A percentile compares a stretch with the other conserved stretches of the same genome.
phyloP scores from a whole-genome alignment of 306 rosid species.

The Datisca glomerata region DNA sequence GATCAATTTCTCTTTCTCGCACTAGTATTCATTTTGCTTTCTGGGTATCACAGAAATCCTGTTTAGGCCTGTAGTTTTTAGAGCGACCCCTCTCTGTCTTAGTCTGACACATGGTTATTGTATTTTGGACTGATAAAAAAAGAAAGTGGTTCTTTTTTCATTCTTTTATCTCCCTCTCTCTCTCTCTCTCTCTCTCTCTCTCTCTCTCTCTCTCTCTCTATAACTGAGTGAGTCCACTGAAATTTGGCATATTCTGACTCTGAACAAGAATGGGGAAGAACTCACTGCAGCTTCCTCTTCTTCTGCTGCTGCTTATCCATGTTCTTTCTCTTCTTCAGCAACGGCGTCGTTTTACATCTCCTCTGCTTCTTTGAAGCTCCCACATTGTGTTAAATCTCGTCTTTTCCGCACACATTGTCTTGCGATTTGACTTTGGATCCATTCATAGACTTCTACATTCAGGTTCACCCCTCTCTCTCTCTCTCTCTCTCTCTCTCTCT shows the following conservation, averaged over 20 bases:
- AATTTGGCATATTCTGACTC: constrained; percentile 2
- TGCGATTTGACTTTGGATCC: constrained; percentile 35
- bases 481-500: neutral
- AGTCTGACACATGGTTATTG: neutral
- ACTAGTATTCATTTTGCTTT: neutral
- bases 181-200: constrained; percentile 10
- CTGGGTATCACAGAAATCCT: neutral
- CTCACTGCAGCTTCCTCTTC: constrained; percentile 61
- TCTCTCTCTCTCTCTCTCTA: constrained; percentile 35
- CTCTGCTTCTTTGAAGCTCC: constrained; percentile 11
- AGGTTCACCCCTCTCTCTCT: constrained; percentile 23
- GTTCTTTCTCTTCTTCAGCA: constrained; percentile 22
- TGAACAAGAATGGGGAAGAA: constrained; percentile 48
- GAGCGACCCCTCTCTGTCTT: constrained; percentile 3
- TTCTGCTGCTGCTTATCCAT: constrained; percentile 24
- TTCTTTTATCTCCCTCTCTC: neutral
- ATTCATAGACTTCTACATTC: constrained; percentile 11
- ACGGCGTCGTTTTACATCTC: constrained; percentile 41
- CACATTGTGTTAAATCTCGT: constrained; percentile 20
- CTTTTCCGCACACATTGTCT: constrained; percentile 24
- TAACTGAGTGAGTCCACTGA: neutral
- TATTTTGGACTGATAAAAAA: neutral
- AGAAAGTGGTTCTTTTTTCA: neutral
- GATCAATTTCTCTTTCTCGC: neutral
- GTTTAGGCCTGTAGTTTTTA: neutral